These are phyloP conservation scores for Marasmius fiardii DNA, from an alignment of 1,284 basidiomycete genomes.

Conservation along the genomic window DNA sequence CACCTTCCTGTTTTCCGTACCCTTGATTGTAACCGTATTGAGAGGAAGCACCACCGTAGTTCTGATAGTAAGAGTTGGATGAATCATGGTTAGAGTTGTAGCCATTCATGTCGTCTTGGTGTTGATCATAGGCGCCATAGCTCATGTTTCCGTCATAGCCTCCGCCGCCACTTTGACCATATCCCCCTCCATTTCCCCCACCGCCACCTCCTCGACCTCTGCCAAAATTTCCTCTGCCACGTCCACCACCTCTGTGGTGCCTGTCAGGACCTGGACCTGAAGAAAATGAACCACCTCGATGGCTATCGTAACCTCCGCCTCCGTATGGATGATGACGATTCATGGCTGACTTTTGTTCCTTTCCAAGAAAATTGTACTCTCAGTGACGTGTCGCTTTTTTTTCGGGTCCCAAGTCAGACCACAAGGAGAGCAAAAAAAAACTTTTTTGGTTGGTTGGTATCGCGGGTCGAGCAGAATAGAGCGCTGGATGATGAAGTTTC, in stretches of 20 bases:
- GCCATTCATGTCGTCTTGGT: conserved; percentile 53
- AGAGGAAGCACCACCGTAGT: conserved; percentile 46
- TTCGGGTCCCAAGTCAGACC: not conserved
- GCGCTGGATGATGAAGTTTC: not conserved
- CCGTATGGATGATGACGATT: conserved; percentile 73
- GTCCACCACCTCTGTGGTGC: conserved; percentile 56
- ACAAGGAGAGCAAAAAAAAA: not conserved
- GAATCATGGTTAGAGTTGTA: conserved; percentile 63
- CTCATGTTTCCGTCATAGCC: conserved; percentile 44
- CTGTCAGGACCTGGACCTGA: conserved; percentile 69
- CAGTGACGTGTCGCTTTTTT: conserved; percentile 17
- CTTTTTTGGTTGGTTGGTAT: conserved; percentile 7
- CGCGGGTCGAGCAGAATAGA: not conserved
- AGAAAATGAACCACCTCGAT: conserved; percentile 63
- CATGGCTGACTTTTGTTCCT: conserved; percentile 17
- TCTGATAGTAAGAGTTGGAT: conserved; percentile 64
- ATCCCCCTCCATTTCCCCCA: conserved; percentile 41
- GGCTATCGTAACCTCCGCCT: conserved; percentile 61
- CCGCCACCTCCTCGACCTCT: conserved; percentile 43
- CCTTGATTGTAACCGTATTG: conserved; percentile 50
- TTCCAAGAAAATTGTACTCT: conserved; percentile 14
- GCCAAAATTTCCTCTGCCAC: conserved; percentile 48
- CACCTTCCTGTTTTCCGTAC: conserved; percentile 73
- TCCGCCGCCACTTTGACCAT: not conserved
- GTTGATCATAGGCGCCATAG: conserved; percentile 59